Evolutionary conservation across 2,329 filamentous ascomycete genomes (phyloP).

Genomic region (Aspergillus calidoustus): DNA sequence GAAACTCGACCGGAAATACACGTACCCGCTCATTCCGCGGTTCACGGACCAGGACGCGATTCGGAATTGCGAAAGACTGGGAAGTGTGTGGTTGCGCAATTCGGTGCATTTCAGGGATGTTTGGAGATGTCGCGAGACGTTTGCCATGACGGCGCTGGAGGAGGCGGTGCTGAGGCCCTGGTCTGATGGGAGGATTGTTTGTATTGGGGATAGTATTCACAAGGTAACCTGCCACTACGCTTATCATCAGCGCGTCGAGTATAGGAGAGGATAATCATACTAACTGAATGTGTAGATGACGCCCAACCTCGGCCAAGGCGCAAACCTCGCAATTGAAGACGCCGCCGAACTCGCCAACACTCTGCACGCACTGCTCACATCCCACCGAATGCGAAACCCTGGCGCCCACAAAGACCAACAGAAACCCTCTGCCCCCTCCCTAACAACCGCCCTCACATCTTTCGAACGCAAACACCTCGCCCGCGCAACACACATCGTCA

Average conservation of each 20-base stretch:
- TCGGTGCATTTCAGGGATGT: conserved; percentile 25
- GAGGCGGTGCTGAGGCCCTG: conserved; percentile 28
- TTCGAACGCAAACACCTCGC: background rate
- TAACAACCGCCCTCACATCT: background rate
- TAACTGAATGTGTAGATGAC: background rate
- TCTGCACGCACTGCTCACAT: background rate
- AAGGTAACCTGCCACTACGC: conserved; percentile 25
- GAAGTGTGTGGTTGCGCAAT: conserved; percentile 7
- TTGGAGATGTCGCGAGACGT: conserved; percentile 20
- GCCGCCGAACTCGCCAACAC: background rate
- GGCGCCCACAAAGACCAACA: background rate
- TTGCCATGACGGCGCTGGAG: conserved; percentile 24
- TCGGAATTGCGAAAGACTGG: conserved; percentile 1
- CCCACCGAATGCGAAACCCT: background rate
- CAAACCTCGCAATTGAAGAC: conserved; percentile 1
- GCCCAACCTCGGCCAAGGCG: background rate
- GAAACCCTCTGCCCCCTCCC: background rate
- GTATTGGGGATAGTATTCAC: conserved; percentile 31
- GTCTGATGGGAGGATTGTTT: conserved; percentile 25
- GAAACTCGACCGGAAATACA: conserved; percentile 26
- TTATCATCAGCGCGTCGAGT: too few species aligned
- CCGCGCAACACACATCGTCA: background rate
- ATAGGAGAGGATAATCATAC: too few species aligned
- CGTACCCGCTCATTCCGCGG: conserved; percentile 22
- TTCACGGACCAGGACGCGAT: conserved; percentile 22